These are phyloP conservation scores for Coprinellus aureogranulatus DNA, from an alignment of 768 basidiomycete species.

Conservation along the genomic window DNA sequence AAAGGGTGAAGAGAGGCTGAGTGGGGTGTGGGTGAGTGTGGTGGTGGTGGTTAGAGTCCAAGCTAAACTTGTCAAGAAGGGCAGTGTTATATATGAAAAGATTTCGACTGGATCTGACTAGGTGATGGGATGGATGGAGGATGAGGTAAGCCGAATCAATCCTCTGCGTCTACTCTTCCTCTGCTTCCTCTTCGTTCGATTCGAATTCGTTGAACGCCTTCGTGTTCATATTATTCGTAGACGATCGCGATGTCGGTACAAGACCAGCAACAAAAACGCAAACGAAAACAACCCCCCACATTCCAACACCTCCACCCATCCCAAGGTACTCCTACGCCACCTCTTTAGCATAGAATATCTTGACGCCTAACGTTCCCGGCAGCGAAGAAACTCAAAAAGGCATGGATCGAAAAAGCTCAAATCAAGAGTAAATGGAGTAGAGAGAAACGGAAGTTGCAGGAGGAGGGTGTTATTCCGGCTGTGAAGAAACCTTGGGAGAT, in stretches of 20 bases:
- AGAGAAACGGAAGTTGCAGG: conserved; percentile 50
- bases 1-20: conserved; percentile 53
- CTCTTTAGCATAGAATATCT: no score
- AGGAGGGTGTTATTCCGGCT: conserved; percentile 24
- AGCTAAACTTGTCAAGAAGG: conserved; percentile 19
- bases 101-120: conserved; percentile 9
- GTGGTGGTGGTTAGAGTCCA: conserved; percentile 30
- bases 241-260: conserved; percentile 23
- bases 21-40: no score
- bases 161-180: background rate
- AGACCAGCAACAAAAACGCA: conserved; percentile 17
- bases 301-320: conserved; percentile 63
- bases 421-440: conserved; percentile 77
- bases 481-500: conserved; percentile 17
- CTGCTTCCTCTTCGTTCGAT: conserved; percentile 9
- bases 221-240: no score
- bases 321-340: no score
- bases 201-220: no score
- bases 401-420: conserved; percentile 76
- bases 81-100: conserved; percentile 20
- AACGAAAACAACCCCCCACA: conserved; percentile 64
- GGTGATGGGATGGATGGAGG: conserved; percentile 10
- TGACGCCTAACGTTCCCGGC: no score
- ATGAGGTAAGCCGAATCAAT: conserved; percentile 28
- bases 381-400: conserved; percentile 81